phyloP scores from a whole-genome alignment of 129 eudicot genomes.

The Oenanthe sinensis region DNA sequence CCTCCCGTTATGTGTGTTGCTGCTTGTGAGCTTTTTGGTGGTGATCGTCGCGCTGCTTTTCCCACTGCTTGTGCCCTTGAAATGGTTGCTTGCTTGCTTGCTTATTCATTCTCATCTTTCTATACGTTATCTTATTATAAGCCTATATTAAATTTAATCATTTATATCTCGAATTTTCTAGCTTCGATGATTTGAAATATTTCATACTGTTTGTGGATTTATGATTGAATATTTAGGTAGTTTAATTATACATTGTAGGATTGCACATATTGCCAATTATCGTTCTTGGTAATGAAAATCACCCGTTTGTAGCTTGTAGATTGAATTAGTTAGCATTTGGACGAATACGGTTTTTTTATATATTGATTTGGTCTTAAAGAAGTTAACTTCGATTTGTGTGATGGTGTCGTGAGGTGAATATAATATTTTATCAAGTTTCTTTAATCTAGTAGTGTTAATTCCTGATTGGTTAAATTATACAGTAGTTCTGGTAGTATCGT shows the following conservation, averaged over 20 bases:
- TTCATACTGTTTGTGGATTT: background rate
- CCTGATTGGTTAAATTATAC: background rate
- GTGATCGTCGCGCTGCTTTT: constrained; percentile 80
- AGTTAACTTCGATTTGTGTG: background rate
- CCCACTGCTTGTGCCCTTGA: constrained; percentile 99
- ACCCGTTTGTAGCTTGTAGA: background rate
- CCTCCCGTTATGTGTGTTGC: constrained; percentile 98
- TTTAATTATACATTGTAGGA: background rate
- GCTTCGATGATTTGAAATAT: too few species aligned
- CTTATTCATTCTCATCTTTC: background rate
- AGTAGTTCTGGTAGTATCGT: background rate
- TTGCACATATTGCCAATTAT: too few species aligned
- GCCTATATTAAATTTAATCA: too few species aligned
- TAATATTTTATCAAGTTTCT: background rate
- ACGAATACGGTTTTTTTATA: background rate
- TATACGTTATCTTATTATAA: background rate
- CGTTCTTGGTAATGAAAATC: background rate
- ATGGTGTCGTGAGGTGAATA: background rate
- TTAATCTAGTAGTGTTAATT: background rate
- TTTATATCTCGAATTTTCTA: background rate
- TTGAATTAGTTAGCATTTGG: background rate
- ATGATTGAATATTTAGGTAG: background rate
- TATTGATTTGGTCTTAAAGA: background rate
- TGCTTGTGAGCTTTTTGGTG: constrained; percentile 93
- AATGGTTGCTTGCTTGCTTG: constrained; percentile 43